Evolutionary conservation across 805 yeast species (phyloP).

Genomic region (Ogataea glucozyma): DNA sequence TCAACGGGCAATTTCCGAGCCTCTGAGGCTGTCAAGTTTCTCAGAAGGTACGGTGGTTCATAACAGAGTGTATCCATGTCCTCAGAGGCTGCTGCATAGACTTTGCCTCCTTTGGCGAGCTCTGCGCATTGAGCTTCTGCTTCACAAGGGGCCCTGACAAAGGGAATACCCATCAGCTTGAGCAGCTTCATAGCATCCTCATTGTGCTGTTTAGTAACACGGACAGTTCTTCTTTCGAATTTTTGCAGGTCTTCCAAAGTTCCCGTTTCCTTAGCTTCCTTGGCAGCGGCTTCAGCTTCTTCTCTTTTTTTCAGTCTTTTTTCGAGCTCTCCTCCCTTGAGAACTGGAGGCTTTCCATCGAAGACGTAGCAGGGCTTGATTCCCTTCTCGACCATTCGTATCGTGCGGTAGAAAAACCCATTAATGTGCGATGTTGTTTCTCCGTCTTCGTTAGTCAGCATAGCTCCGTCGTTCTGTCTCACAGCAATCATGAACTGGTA

Average conservation of each 20-base stretch:
- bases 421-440: slow-evolving; percentile 91
- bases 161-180: slow-evolving; percentile 93
- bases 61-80: slow-evolving; percentile 99
- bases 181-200: slow-evolving; percentile 87
- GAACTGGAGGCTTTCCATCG: slow-evolving; percentile 95
- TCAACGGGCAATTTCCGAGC: slow-evolving; percentile 90
- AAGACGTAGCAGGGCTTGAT: slow-evolving; percentile 95
- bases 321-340: slow-evolving; percentile 90
- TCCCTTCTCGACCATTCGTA: slow-evolving; percentile 88
- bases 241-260: slow-evolving; percentile 73
- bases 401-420: slow-evolving; percentile 95
- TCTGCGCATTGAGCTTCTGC: slow-evolving; percentile 99
- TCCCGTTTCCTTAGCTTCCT: slow-evolving; percentile 76
- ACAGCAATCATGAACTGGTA: slow-evolving; percentile 96
- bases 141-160: slow-evolving; percentile 91
- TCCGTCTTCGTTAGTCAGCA: slow-evolving; percentile 83
- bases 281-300: slow-evolving; percentile 76
- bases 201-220: slow-evolving; percentile 86
- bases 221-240: slow-evolving; percentile 83
- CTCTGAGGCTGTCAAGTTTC: slow-evolving; percentile 93
- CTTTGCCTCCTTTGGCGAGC: slow-evolving; percentile 84
- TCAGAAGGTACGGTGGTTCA: slow-evolving; percentile 75
- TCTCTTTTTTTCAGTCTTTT: slow-evolving; percentile 80
- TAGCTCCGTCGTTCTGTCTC: slow-evolving; percentile 95
- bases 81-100: slow-evolving; percentile 95